Evolutionary conservation across 2,329 filamentous ascomycete species (phyloP).

Genomic region (Curvularia sp.): DNA sequence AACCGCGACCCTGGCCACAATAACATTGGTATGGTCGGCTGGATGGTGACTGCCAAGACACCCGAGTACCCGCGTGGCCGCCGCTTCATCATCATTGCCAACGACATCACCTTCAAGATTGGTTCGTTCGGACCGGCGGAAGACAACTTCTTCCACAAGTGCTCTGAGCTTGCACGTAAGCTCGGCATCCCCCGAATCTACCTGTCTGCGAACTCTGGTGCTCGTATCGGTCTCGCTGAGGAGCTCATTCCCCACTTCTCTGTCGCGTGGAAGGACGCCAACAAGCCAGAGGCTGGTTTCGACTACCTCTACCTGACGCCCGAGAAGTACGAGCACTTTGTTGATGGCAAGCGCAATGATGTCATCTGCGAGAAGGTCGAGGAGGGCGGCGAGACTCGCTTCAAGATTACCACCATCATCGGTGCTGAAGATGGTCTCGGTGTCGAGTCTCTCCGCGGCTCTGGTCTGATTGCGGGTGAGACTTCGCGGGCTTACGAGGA

Average conservation of each 20-base stretch:
- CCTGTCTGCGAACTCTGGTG: constrained; percentile 97
- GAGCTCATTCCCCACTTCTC: constrained; percentile 97
- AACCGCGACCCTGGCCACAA: constrained; percentile 95
- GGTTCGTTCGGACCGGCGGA: constrained; percentile 96
- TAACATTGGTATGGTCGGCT: constrained; percentile 97
- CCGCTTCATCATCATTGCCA: constrained; percentile 94
- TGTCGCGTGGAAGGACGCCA: constrained; percentile 90
- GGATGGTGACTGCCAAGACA: constrained; percentile 92
- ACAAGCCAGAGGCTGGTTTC: constrained; percentile 86
- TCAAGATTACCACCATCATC: constrained; percentile 93
- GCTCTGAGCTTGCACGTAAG: constrained; percentile 92
- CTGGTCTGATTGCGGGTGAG: constrained; percentile 96
- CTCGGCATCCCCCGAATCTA: constrained; percentile 97
- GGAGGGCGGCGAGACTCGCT: constrained; percentile 86
- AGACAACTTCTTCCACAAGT: constrained; percentile 99
- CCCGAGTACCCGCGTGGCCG: constrained; percentile 93
- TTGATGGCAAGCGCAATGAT: constrained; percentile 74
- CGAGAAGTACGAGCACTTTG: constrained; percentile 84
- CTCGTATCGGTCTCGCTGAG: constrained; percentile 93
- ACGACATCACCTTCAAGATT: constrained; percentile 99
- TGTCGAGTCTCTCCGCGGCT: constrained; percentile 96
- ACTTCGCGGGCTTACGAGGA: constrained; percentile 97
- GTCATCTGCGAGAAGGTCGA: constrained; percentile 87
- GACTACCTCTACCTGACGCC: constrained; percentile 95
- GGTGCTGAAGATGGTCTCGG: constrained; percentile 94